Evolutionary conservation across 2,329 filamentous ascomycete species (phyloP), one percentile per base, ranked within the genome.

Genomic region (Scytalidium sp.): DNA sequence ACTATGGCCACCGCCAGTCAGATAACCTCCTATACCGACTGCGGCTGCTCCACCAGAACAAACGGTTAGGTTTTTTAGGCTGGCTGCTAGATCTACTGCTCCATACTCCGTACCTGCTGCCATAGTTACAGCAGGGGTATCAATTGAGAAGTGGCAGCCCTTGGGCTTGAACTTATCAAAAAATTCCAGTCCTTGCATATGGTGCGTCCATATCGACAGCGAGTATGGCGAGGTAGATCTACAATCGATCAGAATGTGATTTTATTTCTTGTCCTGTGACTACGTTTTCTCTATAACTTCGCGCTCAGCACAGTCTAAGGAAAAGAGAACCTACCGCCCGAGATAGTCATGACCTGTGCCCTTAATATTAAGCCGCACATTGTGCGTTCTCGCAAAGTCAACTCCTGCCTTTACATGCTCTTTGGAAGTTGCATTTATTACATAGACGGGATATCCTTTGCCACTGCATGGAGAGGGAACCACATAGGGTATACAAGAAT

Each of bases 1-100:
- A 0, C 73, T 76, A 61, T 87, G 83, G 0, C 84, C 84, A 2
- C 80, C 84, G 0, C 82, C 83, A 13, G 81, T 80, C 2, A 76
- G 68, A 46, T 81, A 87, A 0, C 83, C 84, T 6, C 81, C 82
- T 0, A 82, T 69, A 0, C 79, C 78, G 2, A 87, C 83, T 0
- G 75, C 76, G 41, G 73, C 74, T 32, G 73, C 75, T 2, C 73
- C 73, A 2, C 82, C 83, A 1, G 76, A 78, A 0, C 86, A 75
- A 3, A 84, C 66, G 1, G 71, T 71, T 15, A 79, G 64, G 43
- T 75, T 72, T 49, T 70, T 58, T 2, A 67, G 56, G 45, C 75
- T 66, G 0, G 79, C 71, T 9, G 69, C 65, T 1, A 67, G 59
- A 53, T 81, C 77, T 1, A 78, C 63, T 5, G 79, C 71, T 20